Conservation (phyloP, 768 basidiomycete genomes). For the Kondoa malvinella region DNA sequence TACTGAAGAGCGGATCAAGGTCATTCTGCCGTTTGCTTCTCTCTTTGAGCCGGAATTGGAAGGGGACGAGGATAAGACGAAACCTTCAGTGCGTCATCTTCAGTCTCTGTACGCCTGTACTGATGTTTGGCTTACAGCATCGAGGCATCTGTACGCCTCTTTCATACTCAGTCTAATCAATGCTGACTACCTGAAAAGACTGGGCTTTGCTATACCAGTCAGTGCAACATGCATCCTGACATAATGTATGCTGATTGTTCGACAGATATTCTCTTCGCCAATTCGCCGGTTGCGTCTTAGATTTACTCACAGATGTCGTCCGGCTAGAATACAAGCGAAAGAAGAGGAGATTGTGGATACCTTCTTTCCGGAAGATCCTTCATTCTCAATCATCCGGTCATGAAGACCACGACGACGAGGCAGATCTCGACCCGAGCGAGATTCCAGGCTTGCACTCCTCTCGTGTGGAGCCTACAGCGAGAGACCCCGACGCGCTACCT, state of each 20-base stretch:
- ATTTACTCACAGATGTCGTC: neutral
- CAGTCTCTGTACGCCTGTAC: no score
- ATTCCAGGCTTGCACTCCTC: neutral
- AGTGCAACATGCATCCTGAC: no score
- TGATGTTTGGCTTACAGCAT: no score
- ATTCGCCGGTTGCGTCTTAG: neutral
- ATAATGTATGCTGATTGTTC: no score
- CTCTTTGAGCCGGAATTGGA: neutral
- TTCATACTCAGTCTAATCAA: no score
- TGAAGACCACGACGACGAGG: neutral
- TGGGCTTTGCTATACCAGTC: no score
- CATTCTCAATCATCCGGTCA: neutral
- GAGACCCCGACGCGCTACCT: neutral
- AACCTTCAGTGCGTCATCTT: no score
- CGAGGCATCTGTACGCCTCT: neutral
- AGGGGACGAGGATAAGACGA: neutral
- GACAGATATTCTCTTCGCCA: neutral
- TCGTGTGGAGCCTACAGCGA: neutral
- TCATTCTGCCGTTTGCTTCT: neutral
- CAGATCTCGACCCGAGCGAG: neutral
- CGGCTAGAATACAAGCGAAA: neutral
- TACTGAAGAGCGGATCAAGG: neutral
- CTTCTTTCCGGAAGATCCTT: neutral
- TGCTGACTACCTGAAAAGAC: no score
- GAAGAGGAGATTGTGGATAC: neutral